Conservation (phyloP, 345 rosid genomes). For the Moricandia arvensis region DNA sequence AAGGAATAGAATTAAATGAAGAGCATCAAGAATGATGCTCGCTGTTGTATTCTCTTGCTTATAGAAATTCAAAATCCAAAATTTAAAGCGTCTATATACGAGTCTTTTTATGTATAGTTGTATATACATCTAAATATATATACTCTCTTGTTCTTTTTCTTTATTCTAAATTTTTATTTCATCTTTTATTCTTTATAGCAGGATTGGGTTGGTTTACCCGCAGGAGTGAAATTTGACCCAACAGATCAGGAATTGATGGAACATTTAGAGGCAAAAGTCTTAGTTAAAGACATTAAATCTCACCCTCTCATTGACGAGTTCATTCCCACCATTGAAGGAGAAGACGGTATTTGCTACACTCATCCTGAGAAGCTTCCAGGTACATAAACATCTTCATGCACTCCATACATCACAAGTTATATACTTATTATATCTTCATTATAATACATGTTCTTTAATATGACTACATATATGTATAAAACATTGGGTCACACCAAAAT, state of each 20-base stretch:
- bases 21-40: slow-evolving; percentile 47
- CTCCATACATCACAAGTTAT: not conserved
- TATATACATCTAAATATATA: slow-evolving; percentile 17
- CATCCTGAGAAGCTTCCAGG: slow-evolving; percentile 99
- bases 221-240: slow-evolving; percentile 99
- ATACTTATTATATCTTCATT: not conserved
- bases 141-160: slow-evolving; percentile 16
- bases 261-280: slow-evolving; percentile 94
- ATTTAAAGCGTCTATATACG: slow-evolving; percentile 26
- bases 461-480: not conserved
- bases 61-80: slow-evolving; percentile 32
- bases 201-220: slow-evolving; percentile 99
- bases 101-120: slow-evolving; percentile 23
- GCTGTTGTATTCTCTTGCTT: slow-evolving; percentile 39
- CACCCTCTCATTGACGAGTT: slow-evolving; percentile 99
- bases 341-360: slow-evolving; percentile 98
- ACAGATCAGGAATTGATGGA: slow-evolving; percentile 98
- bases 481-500: slow-evolving; percentile 11
- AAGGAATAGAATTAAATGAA: slow-evolving; percentile 24
- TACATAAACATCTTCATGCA: slow-evolving; percentile 28
- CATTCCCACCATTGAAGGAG: slow-evolving; percentile 97
- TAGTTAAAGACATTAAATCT: slow-evolving; percentile 78
- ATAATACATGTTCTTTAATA: not conserved
- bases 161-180: not conserved
- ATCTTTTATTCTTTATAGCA: slow-evolving; percentile 33